Evolutionary conservation across 2,329 filamentous ascomycete genomes (phyloP).

Genomic region (Annulohypoxylon truncatum): DNA sequence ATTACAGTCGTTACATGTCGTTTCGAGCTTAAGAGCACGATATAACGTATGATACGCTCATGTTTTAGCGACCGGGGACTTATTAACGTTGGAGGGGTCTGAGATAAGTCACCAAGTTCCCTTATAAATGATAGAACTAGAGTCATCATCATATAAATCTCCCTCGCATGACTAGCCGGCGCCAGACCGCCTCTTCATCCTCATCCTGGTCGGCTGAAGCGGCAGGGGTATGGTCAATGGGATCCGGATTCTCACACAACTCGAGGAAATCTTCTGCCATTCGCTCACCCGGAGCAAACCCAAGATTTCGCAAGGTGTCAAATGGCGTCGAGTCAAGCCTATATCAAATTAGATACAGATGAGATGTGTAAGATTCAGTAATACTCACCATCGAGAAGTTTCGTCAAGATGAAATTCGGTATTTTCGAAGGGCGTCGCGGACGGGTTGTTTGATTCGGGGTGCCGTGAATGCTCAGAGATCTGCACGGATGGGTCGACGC

Average conservation of each 20-base stretch:
- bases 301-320: slow-evolving; percentile 50
- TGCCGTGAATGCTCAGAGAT: slow-evolving; percentile 33
- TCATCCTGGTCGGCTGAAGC: slow-evolving; percentile 46
- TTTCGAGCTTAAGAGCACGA: neutral
- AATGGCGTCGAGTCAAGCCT: slow-evolving; percentile 50
- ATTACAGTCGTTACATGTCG: slow-evolving; percentile 1
- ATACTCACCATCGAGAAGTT: slow-evolving; percentile 48
- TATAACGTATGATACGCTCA: neutral
- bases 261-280: slow-evolving; percentile 51
- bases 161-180: slow-evolving; percentile 50
- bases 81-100: neutral
- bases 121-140: neutral
- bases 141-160: slow-evolving; percentile 46
- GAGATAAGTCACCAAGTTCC: neutral
- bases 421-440: slow-evolving; percentile 17
- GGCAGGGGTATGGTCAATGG: slow-evolving; percentile 46
- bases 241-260: slow-evolving; percentile 51
- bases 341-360: slow-evolving; percentile 19
- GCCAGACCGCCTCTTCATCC: slow-evolving; percentile 52
- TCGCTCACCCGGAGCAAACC: slow-evolving; percentile 49
- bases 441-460: slow-evolving; percentile 18
- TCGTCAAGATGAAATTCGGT: slow-evolving; percentile 40
- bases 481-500: slow-evolving; percentile 21
- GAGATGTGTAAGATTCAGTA: neutral
- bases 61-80: neutral